Evolutionary conservation across 1,284 basidiomycete species (phyloP), one percentile per base, ranked within the genome.

Genomic region (Ganoderma lingzhi): DNA sequence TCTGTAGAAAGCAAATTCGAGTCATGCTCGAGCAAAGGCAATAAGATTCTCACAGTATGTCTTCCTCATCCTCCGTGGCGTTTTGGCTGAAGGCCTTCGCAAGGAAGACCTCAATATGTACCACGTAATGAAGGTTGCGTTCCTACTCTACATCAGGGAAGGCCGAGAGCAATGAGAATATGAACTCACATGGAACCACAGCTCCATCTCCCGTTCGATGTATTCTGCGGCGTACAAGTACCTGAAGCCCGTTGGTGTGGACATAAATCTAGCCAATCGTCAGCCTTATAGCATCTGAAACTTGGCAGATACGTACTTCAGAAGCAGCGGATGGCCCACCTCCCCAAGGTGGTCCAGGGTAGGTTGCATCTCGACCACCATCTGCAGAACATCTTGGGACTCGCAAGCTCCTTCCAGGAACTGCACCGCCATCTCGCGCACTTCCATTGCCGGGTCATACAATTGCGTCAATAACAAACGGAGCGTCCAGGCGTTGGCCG

Each of bases 261-360:
- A 98, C 84, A 99, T 93, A 80, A 99, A 99, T 76, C 96, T 98
- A 72, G 39, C 68, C 32, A 19, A 35, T 42, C 23, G 23, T 61
- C 59, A 61, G 23, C 41, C 12, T 61, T n/a, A 17, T 12, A 48
- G 17, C 30, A 23, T 9, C 32, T n/a, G 37, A 12, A 17, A n/a
- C 28, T 39, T 19, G 2, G 9, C 12, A 59, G 23, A n/a, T 10
- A 83, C 89, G 71, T 71, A 96, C 95, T 96, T 93, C 67, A 97
- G 85, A 59, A 99, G 82, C 30, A 99, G 82, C 2, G 94, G 91
- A 78, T 97, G 94, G 0, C 96, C 96, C 56, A 97, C 89, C 70
- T 97, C 95, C 6, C 96, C 97, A 1, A 99, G 85, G 82, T 99
- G 96, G 76, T 99, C 96, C 79, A 99, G 86, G 1, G 93, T 95